Percentiles rank a stretch among this genome's conserved stretches.
phyloP scores from a whole-genome alignment of 2,329 filamentous ascomycete genomes.

The Beauveria medogensis region DNA sequence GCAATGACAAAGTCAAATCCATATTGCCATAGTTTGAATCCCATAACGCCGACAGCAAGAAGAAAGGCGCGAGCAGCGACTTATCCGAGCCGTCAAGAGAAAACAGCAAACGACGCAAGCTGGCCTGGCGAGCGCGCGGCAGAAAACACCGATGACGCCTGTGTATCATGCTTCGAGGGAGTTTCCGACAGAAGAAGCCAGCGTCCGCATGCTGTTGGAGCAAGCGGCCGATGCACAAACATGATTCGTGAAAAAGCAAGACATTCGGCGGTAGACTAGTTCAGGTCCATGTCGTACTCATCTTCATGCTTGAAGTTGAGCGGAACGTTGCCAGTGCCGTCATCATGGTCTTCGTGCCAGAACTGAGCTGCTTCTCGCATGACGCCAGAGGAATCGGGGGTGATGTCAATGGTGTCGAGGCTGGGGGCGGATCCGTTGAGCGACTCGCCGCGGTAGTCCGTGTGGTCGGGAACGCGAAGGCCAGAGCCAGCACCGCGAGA shows the following conservation, averaged over 20 bases:
- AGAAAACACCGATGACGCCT: constrained; percentile 9
- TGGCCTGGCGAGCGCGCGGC: neutral
- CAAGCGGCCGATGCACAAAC: constrained; percentile 25
- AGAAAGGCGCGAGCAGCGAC: neutral
- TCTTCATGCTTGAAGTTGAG: constrained; percentile 90
- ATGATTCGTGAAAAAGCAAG: constrained; percentile 2
- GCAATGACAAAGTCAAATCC: constrained; percentile 7
- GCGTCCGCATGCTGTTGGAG: neutral
- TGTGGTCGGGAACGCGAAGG: constrained; percentile 85
- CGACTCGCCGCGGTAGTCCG: constrained; percentile 79
- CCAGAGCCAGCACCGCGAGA: constrained; percentile 76
- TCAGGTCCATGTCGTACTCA: constrained; percentile 78
- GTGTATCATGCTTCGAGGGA: constrained; percentile 3
- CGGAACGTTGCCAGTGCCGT: constrained; percentile 56
- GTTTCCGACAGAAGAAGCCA: neutral
- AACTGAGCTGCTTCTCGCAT: constrained; percentile 45
- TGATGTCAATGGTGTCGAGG: constrained; percentile 29
- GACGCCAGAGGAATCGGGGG: constrained; percentile 28
- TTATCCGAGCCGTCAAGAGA: neutral
- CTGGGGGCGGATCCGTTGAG: constrained; percentile 40
- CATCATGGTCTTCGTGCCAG: constrained; percentile 63
- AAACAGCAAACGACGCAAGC: neutral
- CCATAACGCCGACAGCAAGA: neutral
- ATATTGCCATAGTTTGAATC: constrained; percentile 1
- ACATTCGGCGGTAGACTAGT: neutral